A percentile compares a stretch with the other conserved stretches of the same genome.
Conservation (phyloP, 1,139 yeast species). For the Blastobotrys arbuscula region DNA sequence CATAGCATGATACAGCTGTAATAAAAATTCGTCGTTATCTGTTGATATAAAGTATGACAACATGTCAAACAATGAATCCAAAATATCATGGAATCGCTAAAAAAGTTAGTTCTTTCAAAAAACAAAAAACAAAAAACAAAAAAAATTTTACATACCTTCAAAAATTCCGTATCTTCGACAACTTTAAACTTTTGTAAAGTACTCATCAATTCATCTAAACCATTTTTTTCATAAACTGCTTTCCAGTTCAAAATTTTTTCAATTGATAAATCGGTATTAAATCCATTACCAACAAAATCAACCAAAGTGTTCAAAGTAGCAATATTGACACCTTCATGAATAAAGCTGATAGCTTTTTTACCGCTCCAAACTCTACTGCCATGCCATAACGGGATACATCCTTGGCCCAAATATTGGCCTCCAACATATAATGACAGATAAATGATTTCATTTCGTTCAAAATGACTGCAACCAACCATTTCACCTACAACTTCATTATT, state of each 20-base stretch:
- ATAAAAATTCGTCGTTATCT: constrained; percentile 25
- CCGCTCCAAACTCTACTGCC: constrained; percentile 27
- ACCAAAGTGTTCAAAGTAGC: constrained; percentile 40
- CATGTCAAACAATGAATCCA: constrained; percentile 39
- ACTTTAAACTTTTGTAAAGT: constrained; percentile 23
- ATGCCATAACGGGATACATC: constrained; percentile 32
- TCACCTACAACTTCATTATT: constrained; percentile 75
- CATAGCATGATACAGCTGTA: constrained; percentile 27
- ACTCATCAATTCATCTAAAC: constrained; percentile 31
- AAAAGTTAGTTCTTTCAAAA: constrained; percentile 2
- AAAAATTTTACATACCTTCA: constrained; percentile 19
- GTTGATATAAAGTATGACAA: constrained; percentile 23
- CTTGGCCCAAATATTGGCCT: constrained; percentile 57
- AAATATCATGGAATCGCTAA: constrained; percentile 33
- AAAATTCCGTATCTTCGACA: constrained; percentile 27
- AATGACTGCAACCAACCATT: constrained; percentile 53
- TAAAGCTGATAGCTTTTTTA: constrained; percentile 23
- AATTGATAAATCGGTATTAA: constrained; percentile 55
- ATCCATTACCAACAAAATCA: constrained; percentile 65
- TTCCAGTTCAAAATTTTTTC: constrained; percentile 56
- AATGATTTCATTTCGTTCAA: constrained; percentile 52
- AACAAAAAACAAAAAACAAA: no score
- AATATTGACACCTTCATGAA: constrained; percentile 22
- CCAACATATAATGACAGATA: constrained; percentile 57
- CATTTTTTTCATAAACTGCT: constrained; percentile 37